A percentile compares a stretch with the other conserved stretches of the same genome.
Evolutionary conservation across 2,329 filamentous ascomycete genomes (phyloP).

Genomic region (Myriosclerotinia scirpicola): DNA sequence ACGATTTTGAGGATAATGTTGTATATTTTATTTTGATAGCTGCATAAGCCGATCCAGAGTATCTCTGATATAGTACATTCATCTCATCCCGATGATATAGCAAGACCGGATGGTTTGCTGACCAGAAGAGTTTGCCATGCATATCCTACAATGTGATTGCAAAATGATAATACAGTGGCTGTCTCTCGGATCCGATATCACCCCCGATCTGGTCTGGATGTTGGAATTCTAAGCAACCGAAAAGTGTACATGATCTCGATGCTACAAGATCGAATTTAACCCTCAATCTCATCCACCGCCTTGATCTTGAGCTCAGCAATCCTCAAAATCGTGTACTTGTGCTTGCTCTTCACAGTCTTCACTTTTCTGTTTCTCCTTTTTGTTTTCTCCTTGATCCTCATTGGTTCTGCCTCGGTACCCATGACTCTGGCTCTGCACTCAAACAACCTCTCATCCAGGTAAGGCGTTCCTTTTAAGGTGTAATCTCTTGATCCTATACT

Average conservation of each 20-base stretch:
- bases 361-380: slow-evolving; percentile 73
- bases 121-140: slow-evolving; percentile 3
- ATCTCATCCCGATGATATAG: slow-evolving; percentile 4
- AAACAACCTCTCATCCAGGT: slow-evolving; percentile 79
- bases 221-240: neutral
- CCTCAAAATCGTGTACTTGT: slow-evolving; percentile 80
- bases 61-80: slow-evolving; percentile 21
- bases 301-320: slow-evolving; percentile 71
- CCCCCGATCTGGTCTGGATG: neutral
- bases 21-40: slow-evolving; percentile 1
- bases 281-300: slow-evolving; percentile 45
- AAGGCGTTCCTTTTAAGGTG: slow-evolving; percentile 79
- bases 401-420: slow-evolving; percentile 77
- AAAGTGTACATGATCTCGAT: neutral
- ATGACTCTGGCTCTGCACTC: slow-evolving; percentile 83
- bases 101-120: neutral
- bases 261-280: neutral
- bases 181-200: neutral
- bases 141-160: slow-evolving; percentile 1
- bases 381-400: slow-evolving; percentile 77
- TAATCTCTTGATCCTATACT: slow-evolving; percentile 84
- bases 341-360: slow-evolving; percentile 83
- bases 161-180: neutral
- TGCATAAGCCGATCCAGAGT: neutral
- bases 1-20: neutral